These are phyloP conservation scores for Sclerotinia minor DNA, from an alignment of 2,329 filamentous ascomycete species.

Conservation along the genomic window DNA sequence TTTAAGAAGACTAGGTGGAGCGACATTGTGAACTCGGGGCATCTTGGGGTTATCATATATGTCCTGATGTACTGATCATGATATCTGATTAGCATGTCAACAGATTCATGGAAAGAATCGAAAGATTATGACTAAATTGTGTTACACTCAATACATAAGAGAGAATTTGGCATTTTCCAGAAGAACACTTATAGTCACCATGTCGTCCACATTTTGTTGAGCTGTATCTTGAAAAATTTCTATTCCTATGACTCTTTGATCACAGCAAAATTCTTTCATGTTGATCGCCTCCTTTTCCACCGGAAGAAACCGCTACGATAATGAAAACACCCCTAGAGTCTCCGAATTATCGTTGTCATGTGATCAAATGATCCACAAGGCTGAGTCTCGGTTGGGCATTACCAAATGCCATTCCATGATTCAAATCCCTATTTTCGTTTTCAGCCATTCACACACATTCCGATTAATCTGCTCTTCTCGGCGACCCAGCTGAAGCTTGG, in stretches of 20 bases:
- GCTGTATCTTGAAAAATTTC: background rate
- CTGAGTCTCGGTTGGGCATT: background rate
- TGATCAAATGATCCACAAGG: constrained; percentile 20
- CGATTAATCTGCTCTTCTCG: background rate
- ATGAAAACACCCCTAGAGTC: background rate
- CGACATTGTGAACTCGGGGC: background rate
- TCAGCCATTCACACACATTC: constrained; percentile 5
- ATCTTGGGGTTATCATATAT: background rate
- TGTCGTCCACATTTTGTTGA: background rate
- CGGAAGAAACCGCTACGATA: constrained; percentile 15
- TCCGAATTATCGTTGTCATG: background rate
- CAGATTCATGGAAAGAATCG: background rate
- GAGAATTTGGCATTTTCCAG: background rate
- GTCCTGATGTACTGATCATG: background rate
- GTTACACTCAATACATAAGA: background rate
- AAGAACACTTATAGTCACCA: background rate
- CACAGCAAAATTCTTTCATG: background rate
- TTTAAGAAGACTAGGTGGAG: background rate
- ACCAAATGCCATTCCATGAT: background rate
- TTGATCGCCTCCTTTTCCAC: background rate
- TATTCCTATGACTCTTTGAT: constrained; percentile 5
- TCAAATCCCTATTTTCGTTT: background rate
- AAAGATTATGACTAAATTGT: background rate
- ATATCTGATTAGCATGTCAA: background rate
- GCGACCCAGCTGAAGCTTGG: background rate